A percentile compares a stretch with the other conserved stretches of the same genome.
These are phyloP conservation scores for Kluyveromyces siamensis DNA, from an alignment of 805 yeast species.

Conservation along the genomic window DNA sequence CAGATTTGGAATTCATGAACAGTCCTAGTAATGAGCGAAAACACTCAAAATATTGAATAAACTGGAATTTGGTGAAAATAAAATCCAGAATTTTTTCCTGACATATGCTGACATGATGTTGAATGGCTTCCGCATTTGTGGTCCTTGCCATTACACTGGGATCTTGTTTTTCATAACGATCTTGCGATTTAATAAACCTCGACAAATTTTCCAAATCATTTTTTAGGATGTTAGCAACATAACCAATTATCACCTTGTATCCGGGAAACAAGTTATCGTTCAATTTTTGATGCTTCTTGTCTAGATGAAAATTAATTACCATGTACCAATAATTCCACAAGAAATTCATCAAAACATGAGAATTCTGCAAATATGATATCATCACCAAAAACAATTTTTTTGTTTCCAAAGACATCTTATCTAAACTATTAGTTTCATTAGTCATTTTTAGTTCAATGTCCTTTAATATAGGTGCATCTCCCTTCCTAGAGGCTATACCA, in stretches of 20 bases:
- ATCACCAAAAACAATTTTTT: slow-evolving; percentile 19
- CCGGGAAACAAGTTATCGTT: slow-evolving; percentile 13
- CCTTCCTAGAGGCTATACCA: not conserved
- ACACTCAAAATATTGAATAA: slow-evolving; percentile 21
- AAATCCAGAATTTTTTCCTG: slow-evolving; percentile 15
- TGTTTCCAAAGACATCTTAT: slow-evolving; percentile 8
- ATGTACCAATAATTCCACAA: slow-evolving; percentile 28
- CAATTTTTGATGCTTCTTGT: not conserved
- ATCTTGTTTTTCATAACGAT: not conserved
- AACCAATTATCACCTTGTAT: slow-evolving; percentile 11
- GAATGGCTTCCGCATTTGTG: slow-evolving; percentile 1
- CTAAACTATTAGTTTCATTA: not conserved
- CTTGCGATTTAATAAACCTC: slow-evolving; percentile 7
- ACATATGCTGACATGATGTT: slow-evolving; percentile 5
- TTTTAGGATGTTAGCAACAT: slow-evolving; percentile 10
- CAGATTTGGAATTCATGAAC: slow-evolving; percentile 3
- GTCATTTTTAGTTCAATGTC: not conserved
- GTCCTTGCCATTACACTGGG: slow-evolving; percentile 3
- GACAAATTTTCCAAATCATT: slow-evolving; percentile 15
- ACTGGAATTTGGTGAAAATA: slow-evolving; percentile 16
- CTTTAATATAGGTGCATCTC: slow-evolving; percentile 5
- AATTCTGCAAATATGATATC: slow-evolving; percentile 24
- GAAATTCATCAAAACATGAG: slow-evolving; percentile 19
- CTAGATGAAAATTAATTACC: slow-evolving; percentile 7
- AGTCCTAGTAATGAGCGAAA: slow-evolving; percentile 14